Evolutionary conservation across 2,329 filamentous ascomycete species (phyloP), one percentile per base, ranked within the genome.

Genomic region (Sporothrix brunneoviolacea): DNA sequence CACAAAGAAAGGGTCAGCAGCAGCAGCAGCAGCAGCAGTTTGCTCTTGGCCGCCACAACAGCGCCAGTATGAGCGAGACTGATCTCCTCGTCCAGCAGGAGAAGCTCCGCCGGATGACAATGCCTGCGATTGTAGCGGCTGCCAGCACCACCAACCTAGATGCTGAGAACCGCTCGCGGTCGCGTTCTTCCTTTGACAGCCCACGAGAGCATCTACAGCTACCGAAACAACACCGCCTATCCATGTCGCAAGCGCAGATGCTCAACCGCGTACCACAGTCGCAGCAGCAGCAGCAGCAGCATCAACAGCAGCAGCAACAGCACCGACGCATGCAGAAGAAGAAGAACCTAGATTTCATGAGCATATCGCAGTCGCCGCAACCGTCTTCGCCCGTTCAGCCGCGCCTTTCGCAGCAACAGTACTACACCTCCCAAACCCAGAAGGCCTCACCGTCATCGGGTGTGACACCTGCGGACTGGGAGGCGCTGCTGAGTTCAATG

Each of bases 401-500:
- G 58, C 72, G 60, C 59, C 72, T 65, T 59, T 27, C 47, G 4
- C 72, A 65, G 39, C 63, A 70, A 58, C 58, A 70, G 49, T 65
- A 71, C 60, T 65, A 58, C n/a, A 13, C 28, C 7, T 21, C 39
- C 38, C 66, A 67, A 15, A 64, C 65, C 35, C 66, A 67, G 41
- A 71, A 74, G 58, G 58, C 67, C 35, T 57, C 60, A 55, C 64
- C 3, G 8, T 40, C 51, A 2, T 46, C 54, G 1, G 44, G 68
- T 15, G 74, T 84, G 12, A 82, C 82, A 1, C 70, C 82, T 8
- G 74, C 81, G 0, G 88, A 93, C 59, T 95, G 89, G 90, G 89
- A 95, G 64, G 81, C 84, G 2, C 74, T 95, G 0, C 75, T 95
- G 2, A 83, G 85, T 4, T 84, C 84, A 19, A 82, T 95, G 64